Evolutionary conservation across 75 land plant genomes (phyloP), one percentile per base, ranked within the genome.

Genomic region (Selaginella moellendorffii): DNA sequence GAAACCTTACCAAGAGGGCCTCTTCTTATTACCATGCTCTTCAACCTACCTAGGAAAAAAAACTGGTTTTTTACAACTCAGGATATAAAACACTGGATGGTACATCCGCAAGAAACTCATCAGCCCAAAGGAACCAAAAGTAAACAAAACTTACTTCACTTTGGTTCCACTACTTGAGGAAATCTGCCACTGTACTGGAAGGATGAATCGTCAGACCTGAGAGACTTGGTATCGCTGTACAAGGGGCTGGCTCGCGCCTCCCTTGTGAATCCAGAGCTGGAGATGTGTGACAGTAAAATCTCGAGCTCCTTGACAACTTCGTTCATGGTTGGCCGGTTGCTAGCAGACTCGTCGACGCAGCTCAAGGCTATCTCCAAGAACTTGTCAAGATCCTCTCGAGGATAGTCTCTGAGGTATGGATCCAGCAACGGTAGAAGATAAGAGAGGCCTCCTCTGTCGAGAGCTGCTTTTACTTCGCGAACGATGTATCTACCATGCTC

Each of bases 291-390:
- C 5, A 36, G 46, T 5, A 36, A 14, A 5, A 36, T 36, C 62
- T 90, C 96, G 20, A 90, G 73, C 63, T 71, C 83, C 68, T 83
- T 83, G 24, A 83, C 91, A 36, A 86, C 73, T 24, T 79, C 87
- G 24, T 69, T 74, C 90, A 86, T 89, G 19, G 71, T 67, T 1
- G 91, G 91, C 12, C 96, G 77, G 18, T 71, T 68, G 22, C 63
- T 74, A 0, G 79, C 79, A 22, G 65, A 25, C 24, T 86, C 87
- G 69, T 81, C 83, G 18, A 81, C 87, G 63, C 87, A 83, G 26
- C 58, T 62, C 71, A 90, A 58, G 0, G 96, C 85, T 31, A 90
- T 8, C 14, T 82, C 78, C n/a, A 86, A 20, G 20, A 79, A 81
- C 26, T 23, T 67, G 27, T 67, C 70, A 30, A 83, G 73, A 1